Percentiles rank a stretch among this genome's conserved stretches.
phyloP scores from a whole-genome alignment of 176 grass and related monocot species.

The Rhipidocladum racemiflorum region DNA sequence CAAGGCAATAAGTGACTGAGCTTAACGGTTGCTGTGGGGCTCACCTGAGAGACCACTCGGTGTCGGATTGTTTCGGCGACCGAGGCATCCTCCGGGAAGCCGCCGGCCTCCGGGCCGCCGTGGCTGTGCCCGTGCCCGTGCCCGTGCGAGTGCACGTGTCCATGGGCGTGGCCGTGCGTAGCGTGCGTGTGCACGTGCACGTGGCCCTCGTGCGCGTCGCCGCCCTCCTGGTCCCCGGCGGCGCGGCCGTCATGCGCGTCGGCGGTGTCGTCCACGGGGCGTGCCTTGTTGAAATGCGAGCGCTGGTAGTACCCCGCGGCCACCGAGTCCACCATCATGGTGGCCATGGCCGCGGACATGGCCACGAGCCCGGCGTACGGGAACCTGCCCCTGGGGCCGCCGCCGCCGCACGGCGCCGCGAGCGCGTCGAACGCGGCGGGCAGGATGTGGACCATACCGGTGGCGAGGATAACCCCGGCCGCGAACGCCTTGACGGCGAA shows the following conservation, averaged over 20 bases:
- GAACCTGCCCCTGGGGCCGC: constrained; percentile 28
- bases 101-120: background rate
- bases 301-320: constrained; percentile 66
- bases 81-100: constrained; percentile 44
- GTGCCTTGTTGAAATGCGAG: constrained; percentile 52
- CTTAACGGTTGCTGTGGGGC: background rate
- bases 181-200: constrained; percentile 56
- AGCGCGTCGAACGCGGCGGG: constrained; percentile 72
- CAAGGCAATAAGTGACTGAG: background rate
- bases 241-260: background rate
- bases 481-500: constrained; percentile 85
- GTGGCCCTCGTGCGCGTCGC: constrained; percentile 33
- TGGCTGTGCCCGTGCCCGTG: constrained; percentile 27
- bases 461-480: constrained; percentile 84
- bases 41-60: constrained; percentile 74
- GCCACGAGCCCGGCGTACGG: constrained; percentile 62
- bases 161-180: constrained; percentile 57
- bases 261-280: constrained; percentile 21
- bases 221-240: constrained; percentile 17
- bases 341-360: constrained; percentile 69
- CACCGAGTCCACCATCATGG: constrained; percentile 75
- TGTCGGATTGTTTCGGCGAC: constrained; percentile 44
- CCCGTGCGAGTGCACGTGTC: constrained; percentile 26
- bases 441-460: constrained; percentile 81
- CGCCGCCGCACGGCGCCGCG: constrained; percentile 8